Base-by-base conservation (phyloP, 495 filamentous ascomycete genomes). In the Thozetella sp. region DNA sequence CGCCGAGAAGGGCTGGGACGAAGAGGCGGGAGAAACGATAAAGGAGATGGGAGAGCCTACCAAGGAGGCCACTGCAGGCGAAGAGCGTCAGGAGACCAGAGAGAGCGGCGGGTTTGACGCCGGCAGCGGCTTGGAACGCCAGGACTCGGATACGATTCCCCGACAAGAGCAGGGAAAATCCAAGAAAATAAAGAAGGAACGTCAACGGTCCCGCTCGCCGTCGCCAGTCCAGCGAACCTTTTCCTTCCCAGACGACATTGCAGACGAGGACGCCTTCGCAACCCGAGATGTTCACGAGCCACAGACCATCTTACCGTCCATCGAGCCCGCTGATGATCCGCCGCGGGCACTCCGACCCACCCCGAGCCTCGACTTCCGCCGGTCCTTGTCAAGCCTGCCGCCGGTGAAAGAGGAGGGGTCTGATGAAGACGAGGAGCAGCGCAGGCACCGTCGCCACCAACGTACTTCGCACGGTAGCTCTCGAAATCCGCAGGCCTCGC, bases 391-490 rank as follows among this genome's bases (percentile, higher is more conserved):
- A 17, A 75, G 71, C 58, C 66, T 80, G 11, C 63, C 77, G 22
- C 74, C 76, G 9, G 76, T 80, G 13, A 66, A 70, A 63, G 77
- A 80, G 56, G 74, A 77, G 57, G 73, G 67, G 23, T 64, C 57
- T 15, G 71, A 76, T 6, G 72, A 74, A 17, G 59, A 77, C 25
- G 70, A 76, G 40, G 71, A 71, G 53, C 56, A 57, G 25, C 48
- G 37, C 30, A 60, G 63, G 53, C 25, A n/a, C n/a, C n/a, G n/a
- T n/a, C n/a, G 40, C 12, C 56, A 30, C 23, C 13, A 45, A 22
- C 51, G 4, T 2, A 62, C 43, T 40, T 20, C 22, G 9, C 57
- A 53, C 27, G 60, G 20, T 12, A 17, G 45, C 51, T 57, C 53
- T 3, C 65, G 60, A 27, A 48, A 34, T 22, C 54, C 25, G 4